Conservation (phyloP, 164 flowering plant species). For the Dillenia turbinata region DNA sequence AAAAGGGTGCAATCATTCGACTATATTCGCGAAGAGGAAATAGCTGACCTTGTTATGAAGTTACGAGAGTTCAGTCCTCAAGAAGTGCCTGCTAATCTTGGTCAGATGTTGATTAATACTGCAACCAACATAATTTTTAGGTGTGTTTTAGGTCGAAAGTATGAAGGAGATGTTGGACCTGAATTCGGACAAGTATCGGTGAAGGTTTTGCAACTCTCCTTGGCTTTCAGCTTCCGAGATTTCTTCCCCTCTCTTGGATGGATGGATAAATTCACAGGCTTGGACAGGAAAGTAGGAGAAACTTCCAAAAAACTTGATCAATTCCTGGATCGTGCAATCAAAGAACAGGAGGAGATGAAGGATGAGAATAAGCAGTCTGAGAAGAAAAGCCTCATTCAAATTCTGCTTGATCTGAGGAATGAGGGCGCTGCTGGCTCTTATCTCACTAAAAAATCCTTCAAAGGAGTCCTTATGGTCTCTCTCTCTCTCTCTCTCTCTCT, state of each 20-base stretch:
- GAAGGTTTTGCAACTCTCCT: not conserved
- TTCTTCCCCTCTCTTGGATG: not conserved
- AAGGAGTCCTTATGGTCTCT: constrained; percentile 23
- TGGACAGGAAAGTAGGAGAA: not conserved
- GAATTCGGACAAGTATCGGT: not conserved
- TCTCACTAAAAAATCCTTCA: constrained; percentile 14
- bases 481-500: not conserved
- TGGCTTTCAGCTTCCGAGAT: not conserved
- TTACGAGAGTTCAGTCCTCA: not conserved
- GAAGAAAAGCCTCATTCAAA: constrained; percentile 17
- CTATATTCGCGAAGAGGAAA: constrained; percentile 20
- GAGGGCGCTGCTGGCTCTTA: constrained; percentile 1
- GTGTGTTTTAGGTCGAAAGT: not conserved
- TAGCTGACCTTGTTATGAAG: constrained; percentile 6
- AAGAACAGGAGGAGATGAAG: constrained; percentile 12
- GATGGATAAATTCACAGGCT: constrained; percentile 1
- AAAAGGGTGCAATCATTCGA: constrained; percentile 20
- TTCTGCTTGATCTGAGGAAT: constrained; percentile 22
- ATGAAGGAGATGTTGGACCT: not conserved
- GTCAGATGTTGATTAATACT: constrained; percentile 5
- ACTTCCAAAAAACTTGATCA: not conserved
- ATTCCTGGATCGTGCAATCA: constrained; percentile 12
- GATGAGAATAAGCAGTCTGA: not conserved
- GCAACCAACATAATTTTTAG: constrained; percentile 8
- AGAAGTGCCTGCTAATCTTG: constrained; percentile 7